Evolutionary conservation across 2,329 filamentous ascomycete genomes (phyloP).

Genomic region (Epichloe elymi): DNA sequence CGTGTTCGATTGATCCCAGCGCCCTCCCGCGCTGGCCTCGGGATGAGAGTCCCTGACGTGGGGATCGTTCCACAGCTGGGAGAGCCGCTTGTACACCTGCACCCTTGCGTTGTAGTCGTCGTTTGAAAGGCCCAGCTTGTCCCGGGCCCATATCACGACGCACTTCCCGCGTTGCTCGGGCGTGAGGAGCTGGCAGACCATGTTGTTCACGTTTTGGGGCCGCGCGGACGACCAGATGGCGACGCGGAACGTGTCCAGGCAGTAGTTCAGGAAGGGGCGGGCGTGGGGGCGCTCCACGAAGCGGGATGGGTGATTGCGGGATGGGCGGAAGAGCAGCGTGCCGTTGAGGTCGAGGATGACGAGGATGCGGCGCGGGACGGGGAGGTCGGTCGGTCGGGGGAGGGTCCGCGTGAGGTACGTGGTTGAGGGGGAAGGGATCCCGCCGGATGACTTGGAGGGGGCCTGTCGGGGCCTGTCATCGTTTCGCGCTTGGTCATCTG

Average conservation of each 20-base stretch:
- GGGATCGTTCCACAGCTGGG: conserved; percentile 52
- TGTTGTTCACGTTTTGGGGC: conserved; percentile 54
- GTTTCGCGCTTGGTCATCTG: no score
- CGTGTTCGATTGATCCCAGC: conserved; percentile 76
- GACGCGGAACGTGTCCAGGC: conserved; percentile 61
- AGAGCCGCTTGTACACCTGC: conserved; percentile 82
- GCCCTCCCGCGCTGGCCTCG: conserved; percentile 20
- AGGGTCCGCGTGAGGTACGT: conserved; percentile 47
- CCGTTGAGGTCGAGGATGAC: conserved; percentile 90
- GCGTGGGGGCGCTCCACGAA: conserved; percentile 56
- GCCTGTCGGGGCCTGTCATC: background rate
- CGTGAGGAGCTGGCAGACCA: conserved; percentile 53
- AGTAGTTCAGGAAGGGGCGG: conserved; percentile 54
- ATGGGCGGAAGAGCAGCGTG: conserved; percentile 65
- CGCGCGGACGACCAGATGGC: conserved; percentile 87
- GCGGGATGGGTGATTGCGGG: conserved; percentile 27
- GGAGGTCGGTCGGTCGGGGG: conserved; percentile 25
- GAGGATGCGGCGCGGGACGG: conserved; percentile 50
- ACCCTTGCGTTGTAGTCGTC: conserved; percentile 57
- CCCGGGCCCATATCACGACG: conserved; percentile 64
- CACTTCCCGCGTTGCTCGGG: conserved; percentile 39
- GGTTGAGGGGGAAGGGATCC: conserved; percentile 48
- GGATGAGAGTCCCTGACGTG: conserved; percentile 31
- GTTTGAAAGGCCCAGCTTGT: conserved; percentile 54
- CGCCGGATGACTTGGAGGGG: conserved; percentile 34